phyloP scores from a whole-genome alignment of 2,329 filamentous ascomycete genomes.

The Botrytis fabae region DNA sequence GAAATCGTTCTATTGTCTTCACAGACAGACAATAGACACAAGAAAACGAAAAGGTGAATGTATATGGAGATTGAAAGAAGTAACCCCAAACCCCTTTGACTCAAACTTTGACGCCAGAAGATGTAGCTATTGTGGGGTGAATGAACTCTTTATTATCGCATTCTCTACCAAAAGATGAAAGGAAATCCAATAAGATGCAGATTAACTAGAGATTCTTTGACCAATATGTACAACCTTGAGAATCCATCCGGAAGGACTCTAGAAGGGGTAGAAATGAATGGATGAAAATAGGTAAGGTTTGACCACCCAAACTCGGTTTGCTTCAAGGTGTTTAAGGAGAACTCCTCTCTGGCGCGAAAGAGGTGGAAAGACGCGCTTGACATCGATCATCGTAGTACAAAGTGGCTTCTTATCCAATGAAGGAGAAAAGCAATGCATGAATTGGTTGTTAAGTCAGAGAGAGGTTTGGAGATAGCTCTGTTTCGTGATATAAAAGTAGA shows the following conservation, averaged over 20 bases:
- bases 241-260: not conserved
- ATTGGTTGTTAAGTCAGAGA: constrained; percentile 3
- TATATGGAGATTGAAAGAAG: constrained; percentile 24
- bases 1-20: constrained; percentile 10
- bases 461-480: constrained; percentile 22
- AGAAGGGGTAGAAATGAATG: constrained; percentile 31
- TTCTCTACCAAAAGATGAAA: constrained; percentile 18
- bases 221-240: not conserved
- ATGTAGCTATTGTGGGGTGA: constrained; percentile 29
- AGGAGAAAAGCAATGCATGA: not conserved
- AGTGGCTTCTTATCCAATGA: not conserved
- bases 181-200: constrained; percentile 19
- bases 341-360: constrained; percentile 18
- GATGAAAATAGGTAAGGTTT: constrained; percentile 25
- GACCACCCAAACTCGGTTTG: constrained; percentile 16
- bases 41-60: constrained; percentile 16
- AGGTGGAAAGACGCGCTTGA: constrained; percentile 21
- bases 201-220: constrained; percentile 7
- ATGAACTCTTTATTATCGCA: constrained; percentile 23
- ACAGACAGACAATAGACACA: not conserved
- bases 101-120: constrained; percentile 12
- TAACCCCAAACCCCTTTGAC: constrained; percentile 13
- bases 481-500: constrained; percentile 30
- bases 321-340: constrained; percentile 21
- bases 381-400: constrained; percentile 26